A percentile compares a stretch with the other conserved stretches of the same genome.
Evolutionary conservation across 2,329 filamentous ascomycete species (phyloP).

Genomic region (Aureobasidium namibiae): DNA sequence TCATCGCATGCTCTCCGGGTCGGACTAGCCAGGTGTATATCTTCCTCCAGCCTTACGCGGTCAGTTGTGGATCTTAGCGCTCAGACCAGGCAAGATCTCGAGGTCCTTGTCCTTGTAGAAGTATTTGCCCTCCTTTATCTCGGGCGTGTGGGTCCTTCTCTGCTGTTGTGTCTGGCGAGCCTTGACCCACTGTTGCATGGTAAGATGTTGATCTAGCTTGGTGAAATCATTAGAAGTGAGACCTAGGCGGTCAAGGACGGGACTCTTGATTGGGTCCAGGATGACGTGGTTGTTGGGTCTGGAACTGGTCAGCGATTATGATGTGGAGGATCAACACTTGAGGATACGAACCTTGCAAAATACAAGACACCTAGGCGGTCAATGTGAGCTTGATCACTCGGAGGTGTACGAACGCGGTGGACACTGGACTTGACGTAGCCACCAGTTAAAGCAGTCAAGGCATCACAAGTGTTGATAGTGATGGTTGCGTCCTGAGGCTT

Average conservation of each 20-base stretch:
- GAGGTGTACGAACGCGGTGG: slow-evolving; percentile 42
- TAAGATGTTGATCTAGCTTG: slow-evolving; percentile 30
- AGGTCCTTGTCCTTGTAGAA: slow-evolving; percentile 24
- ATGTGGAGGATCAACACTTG: no score
- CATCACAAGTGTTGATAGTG: slow-evolving; percentile 34
- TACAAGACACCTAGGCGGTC: slow-evolving; percentile 45
- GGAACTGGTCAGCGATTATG: no score
- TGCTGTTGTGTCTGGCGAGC: slow-evolving; percentile 29
- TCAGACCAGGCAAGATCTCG: slow-evolving; percentile 29
- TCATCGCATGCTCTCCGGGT: no score
- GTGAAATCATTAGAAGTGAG: slow-evolving; percentile 25
- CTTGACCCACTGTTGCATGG: slow-evolving; percentile 39
- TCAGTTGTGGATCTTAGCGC: slow-evolving; percentile 24
- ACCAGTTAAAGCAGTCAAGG: slow-evolving; percentile 31
- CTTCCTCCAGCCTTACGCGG: background rate
- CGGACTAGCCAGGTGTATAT: background rate
- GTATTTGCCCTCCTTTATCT: slow-evolving; percentile 32
- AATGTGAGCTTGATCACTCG: slow-evolving; percentile 40
- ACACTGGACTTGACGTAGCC: slow-evolving; percentile 40
- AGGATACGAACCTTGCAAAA: slow-evolving; percentile 29
- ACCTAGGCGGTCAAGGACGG: slow-evolving; percentile 27
- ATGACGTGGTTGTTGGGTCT: slow-evolving; percentile 31
- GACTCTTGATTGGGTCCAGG: slow-evolving; percentile 31
- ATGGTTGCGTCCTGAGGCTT: slow-evolving; percentile 32
- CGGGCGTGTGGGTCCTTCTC: slow-evolving; percentile 29